Evolutionary conservation across 176 grass and related monocot species (phyloP), one percentile per base, ranked within the genome.

Genomic region (Tillandsia fasciculata): DNA sequence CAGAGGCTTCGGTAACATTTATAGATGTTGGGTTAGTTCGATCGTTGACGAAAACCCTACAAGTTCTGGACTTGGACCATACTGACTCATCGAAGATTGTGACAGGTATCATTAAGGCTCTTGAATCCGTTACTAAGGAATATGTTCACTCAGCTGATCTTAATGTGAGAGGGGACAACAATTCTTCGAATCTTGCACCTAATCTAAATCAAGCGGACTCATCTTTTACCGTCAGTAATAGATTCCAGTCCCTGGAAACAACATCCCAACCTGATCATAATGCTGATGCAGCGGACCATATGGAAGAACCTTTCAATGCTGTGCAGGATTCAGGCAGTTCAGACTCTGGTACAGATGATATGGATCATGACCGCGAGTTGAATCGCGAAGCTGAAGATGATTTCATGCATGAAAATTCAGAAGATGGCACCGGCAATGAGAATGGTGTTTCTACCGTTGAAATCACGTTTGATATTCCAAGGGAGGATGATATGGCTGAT

Each of bases 351-450:
- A 79, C 85, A 75, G 87, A 93, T 83, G 94, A 90, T 67, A 93
- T 99, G 90, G 90, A 93, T 54, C 89, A 88, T 78, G 94, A 90
- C 53, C 83, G 83, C 78, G 87, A 83, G 74, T 52, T 91, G 52
- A 79, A 80, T 85, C 89, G 70, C 78, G 82, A 88, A 70, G 84
- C 78, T 70, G 87, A 88, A 79, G 90, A 99, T 77, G 87, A 99
- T 81, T 93, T 90, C 87, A 99, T 99, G 84, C 89, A 82, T 74
- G 94, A 99, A 79, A 88, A 84, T 68, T 81, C 87, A 70, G 90
- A 90, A 73, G 94, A 93, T 86, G 87, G 80, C 70, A 42, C 84
- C 75, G 80, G 82, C 48, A 83, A 83, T 68, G 90, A 90, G 58
- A 80, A 86, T 74, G 74, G 74, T 54, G 67, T 81, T n/a, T 87